Percentiles rank a stretch among this genome's conserved stretches.
These are phyloP conservation scores for Taphrina communis DNA, from an alignment of 1,139 yeast species.

Conservation along the genomic window DNA sequence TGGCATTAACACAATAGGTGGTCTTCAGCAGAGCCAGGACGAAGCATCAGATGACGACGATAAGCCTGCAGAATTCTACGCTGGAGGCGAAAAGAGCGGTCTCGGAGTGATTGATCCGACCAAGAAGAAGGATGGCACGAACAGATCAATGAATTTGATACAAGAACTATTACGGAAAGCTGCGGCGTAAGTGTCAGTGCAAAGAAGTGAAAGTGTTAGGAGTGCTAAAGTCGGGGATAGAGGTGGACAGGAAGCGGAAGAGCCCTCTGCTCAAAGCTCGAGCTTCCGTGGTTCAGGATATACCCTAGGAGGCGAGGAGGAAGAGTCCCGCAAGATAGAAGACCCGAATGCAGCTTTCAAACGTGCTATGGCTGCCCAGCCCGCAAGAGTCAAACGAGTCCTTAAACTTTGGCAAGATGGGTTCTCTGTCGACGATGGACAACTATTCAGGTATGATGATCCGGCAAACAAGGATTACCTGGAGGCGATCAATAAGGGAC, in stretches of 20 bases:
- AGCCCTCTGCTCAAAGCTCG: conserved; percentile 45
- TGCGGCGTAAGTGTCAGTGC: conserved; percentile 47
- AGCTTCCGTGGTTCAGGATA: conserved; percentile 75
- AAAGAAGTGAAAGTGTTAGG: no score
- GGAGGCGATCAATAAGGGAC: conserved; percentile 81
- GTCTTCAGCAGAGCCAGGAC: conserved; percentile 52
- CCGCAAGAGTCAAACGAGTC: conserved; percentile 68
- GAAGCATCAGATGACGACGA: conserved; percentile 63
- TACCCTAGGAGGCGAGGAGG: conserved; percentile 69
- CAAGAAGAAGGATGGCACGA: conserved; percentile 48
- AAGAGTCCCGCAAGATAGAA: conserved; percentile 53
- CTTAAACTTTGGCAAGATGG: conserved; percentile 97
- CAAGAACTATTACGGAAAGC: conserved; percentile 68
- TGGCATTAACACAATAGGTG: conserved; percentile 54
- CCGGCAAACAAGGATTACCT: conserved; percentile 79
- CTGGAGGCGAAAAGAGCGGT: conserved; percentile 95
- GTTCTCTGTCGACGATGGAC: conserved; percentile 91
- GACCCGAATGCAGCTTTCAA: conserved; percentile 47
- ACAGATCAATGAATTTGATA: conserved; percentile 53
- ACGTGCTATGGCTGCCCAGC: conserved; percentile 47
- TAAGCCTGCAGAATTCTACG: conserved; percentile 56
- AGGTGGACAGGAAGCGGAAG: conserved; percentile 52
- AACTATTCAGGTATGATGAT: conserved; percentile 83
- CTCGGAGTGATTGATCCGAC: conserved; percentile 92
- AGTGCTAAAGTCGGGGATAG: conserved; percentile 43